phyloP scores from a whole-genome alignment of 2,329 filamentous ascomycete genomes.

The Fusarium pseudoanthophilum region DNA sequence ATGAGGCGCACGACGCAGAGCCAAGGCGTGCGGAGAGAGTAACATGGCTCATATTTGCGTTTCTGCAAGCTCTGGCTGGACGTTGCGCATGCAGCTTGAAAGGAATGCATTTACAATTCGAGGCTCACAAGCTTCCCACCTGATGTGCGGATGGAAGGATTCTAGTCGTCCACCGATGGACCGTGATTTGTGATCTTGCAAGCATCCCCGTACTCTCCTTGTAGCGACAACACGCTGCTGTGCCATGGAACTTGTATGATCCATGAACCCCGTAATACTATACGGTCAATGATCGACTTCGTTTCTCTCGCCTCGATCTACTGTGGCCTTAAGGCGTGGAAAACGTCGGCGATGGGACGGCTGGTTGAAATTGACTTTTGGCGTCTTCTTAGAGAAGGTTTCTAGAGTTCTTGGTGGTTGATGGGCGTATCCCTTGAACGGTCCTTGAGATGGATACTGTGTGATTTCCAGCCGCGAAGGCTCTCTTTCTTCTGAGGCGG shows the following conservation, averaged over 20 bases:
- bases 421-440: slow-evolving; percentile 4
- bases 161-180: background rate
- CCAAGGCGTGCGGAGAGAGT: slow-evolving; percentile 11
- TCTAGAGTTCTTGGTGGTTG: slow-evolving; percentile 21
- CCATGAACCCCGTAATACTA: background rate
- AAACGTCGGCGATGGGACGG: slow-evolving; percentile 13
- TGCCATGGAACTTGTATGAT: background rate
- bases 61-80: slow-evolving; percentile 24
- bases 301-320: background rate
- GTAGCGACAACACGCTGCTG: background rate
- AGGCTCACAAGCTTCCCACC: slow-evolving; percentile 17
- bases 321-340: background rate
- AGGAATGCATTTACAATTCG: slow-evolving; percentile 19
- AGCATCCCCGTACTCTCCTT: background rate
- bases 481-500: slow-evolving; percentile 8
- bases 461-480: background rate
- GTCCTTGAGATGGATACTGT: background rate
- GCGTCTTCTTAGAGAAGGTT: slow-evolving; percentile 8
- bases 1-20: slow-evolving; percentile 8
- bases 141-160: background rate
- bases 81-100: slow-evolving; percentile 15
- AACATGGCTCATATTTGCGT: slow-evolving; percentile 20
- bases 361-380: slow-evolving; percentile 37
- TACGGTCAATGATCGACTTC: background rate
- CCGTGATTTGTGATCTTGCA: background rate